Evolutionary conservation across 140 eudicot genomes (phyloP).

Genomic region (Cichorium intybus): DNA sequence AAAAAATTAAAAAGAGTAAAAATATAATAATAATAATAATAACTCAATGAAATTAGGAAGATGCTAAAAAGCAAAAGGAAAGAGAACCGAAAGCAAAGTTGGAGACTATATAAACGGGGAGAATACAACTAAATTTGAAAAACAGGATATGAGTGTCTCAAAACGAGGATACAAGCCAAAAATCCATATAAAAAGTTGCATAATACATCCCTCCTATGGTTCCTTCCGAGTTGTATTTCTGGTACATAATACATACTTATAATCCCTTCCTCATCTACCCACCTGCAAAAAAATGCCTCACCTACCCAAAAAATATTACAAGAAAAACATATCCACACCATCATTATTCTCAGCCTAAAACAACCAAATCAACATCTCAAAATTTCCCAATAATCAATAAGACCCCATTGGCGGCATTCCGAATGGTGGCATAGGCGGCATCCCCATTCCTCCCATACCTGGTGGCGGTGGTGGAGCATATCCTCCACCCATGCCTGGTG

Average conservation of each 20-base stretch:
- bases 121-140: too few species aligned
- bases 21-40: too few species aligned
- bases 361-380: constrained; percentile 3
- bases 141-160: too few species aligned
- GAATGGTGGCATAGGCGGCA: constrained; percentile 82
- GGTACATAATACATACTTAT: constrained; percentile 38
- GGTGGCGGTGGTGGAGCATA: constrained; percentile 58
- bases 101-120: too few species aligned
- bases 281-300: constrained; percentile 66
- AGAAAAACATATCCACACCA: constrained; percentile 47
- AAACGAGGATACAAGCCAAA: constrained; percentile 1
- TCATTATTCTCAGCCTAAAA: constrained; percentile 7
- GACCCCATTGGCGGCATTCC: constrained; percentile 82
- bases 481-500: constrained; percentile 73
- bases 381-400: constrained; percentile 42
- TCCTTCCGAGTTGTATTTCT: constrained; percentile 13
- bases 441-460: constrained; percentile 44
- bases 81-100: too few species aligned
- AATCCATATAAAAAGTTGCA: constrained; percentile 11
- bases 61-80: too few species aligned
- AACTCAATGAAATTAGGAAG: too few species aligned
- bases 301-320: constrained; percentile 59
- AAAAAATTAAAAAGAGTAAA: too few species aligned
- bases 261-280: constrained; percentile 39
- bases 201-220: constrained; percentile 10